Evolutionary conservation across 2,329 filamentous ascomycete genomes (phyloP).

Genomic region (Huntiella abstrusa): DNA sequence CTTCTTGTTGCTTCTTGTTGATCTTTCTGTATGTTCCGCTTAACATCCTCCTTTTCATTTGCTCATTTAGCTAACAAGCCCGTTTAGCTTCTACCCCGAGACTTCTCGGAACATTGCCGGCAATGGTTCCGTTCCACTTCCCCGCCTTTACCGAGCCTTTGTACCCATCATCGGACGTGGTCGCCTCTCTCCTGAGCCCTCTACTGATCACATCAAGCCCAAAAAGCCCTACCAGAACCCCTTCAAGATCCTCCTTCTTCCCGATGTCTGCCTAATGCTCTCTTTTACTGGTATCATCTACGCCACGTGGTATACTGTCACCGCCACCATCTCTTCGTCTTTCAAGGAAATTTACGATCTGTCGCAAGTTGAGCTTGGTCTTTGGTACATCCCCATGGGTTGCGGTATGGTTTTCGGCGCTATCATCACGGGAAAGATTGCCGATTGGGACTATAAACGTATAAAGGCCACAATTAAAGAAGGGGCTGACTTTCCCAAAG

Average conservation of each 20-base stretch:
- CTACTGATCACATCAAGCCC: neutral
- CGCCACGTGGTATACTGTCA: constrained; percentile 19
- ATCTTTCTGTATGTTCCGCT: constrained; percentile 15
- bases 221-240: constrained; percentile 15
- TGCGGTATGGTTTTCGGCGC: constrained; percentile 17
- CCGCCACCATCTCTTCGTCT: constrained; percentile 18
- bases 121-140: constrained; percentile 14
- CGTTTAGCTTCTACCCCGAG: constrained; percentile 16
- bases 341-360: constrained; percentile 16
- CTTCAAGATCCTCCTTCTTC: constrained; percentile 17
- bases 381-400: constrained; percentile 18
- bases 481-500: constrained; percentile 15
- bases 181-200: neutral
- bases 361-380: constrained; percentile 17
- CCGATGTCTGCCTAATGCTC: constrained; percentile 17
- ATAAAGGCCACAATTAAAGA: constrained; percentile 11
- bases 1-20: constrained; percentile 19
- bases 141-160: constrained; percentile 13
- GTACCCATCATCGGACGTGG: constrained; percentile 12
- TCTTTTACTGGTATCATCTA: constrained; percentile 19
- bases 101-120: constrained; percentile 16
- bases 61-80: neutral
- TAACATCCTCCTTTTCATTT: neutral
- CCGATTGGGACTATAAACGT: constrained; percentile 17
- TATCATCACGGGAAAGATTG: constrained; percentile 16